These are phyloP conservation scores for Pythium rhizo-oryzae DNA, from an alignment of 352 stramenopile species.

Conservation along the genomic window DNA sequence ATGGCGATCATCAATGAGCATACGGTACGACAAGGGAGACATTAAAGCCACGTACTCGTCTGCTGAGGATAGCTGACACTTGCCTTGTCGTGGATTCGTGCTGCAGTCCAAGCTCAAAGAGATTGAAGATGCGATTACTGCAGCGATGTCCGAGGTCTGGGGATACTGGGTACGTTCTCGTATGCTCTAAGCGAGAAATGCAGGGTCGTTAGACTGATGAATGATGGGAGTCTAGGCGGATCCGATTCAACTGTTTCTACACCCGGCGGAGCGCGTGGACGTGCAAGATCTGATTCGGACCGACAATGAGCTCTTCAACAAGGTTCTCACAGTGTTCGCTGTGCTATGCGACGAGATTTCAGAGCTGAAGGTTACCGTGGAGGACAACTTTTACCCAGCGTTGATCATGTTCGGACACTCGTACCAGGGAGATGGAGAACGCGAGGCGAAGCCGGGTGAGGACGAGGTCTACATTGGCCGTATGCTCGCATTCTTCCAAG, in stretches of 20 bases:
- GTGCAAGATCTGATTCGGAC: slow-evolving; percentile 89
- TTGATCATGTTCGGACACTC: slow-evolving; percentile 90
- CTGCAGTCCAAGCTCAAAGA: slow-evolving; percentile 81
- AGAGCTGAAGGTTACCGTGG: slow-evolving; percentile 88
- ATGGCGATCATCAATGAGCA: slow-evolving; percentile 89
- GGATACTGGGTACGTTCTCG: slow-evolving; percentile 74
- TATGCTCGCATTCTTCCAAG: slow-evolving; percentile 90
- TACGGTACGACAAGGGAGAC: slow-evolving; percentile 43
- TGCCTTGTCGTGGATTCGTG: background rate
- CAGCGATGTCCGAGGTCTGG: slow-evolving; percentile 90
- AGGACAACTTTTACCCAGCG: slow-evolving; percentile 89
- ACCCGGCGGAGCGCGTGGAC: slow-evolving; percentile 84
- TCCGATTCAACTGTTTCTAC: slow-evolving; percentile 80
- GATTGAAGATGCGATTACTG: slow-evolving; percentile 85
- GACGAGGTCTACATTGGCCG: slow-evolving; percentile 85
- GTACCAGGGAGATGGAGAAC: slow-evolving; percentile 62
- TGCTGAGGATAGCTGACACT: no score
- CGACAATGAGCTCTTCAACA: slow-evolving; percentile 91
- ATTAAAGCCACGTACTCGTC: background rate
- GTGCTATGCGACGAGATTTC: slow-evolving; percentile 91
- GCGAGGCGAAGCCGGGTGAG: slow-evolving; percentile 68
- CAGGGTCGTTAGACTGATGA: background rate
- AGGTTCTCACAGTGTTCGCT: slow-evolving; percentile 88
- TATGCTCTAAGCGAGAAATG: background rate
- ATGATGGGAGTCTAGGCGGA: slow-evolving; percentile 53